Evolutionary conservation across 2,329 filamentous ascomycete genomes (phyloP).

Genomic region (Epichloe aotearoae): DNA sequence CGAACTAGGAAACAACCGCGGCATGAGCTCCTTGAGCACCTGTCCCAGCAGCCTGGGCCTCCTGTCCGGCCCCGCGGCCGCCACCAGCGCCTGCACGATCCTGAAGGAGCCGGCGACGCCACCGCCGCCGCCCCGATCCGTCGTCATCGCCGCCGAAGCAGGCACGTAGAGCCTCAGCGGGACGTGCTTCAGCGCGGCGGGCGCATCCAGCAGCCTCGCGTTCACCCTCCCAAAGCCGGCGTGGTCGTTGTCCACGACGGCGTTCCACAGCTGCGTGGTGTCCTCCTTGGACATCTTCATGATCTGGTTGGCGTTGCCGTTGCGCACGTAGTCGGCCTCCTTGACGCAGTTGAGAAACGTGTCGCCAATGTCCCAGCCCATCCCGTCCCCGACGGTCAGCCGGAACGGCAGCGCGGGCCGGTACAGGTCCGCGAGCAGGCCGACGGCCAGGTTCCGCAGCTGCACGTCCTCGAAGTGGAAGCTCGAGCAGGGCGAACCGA

Average conservation of each 20-base stretch:
- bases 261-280: slow-evolving; percentile 69
- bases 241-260: slow-evolving; percentile 68
- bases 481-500: slow-evolving; percentile 40
- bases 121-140: slow-evolving; percentile 5
- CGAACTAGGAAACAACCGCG: slow-evolving; percentile 74
- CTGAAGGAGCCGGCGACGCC: slow-evolving; percentile 42
- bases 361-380: slow-evolving; percentile 46
- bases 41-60: slow-evolving; percentile 51
- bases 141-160: neutral
- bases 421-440: slow-evolving; percentile 44
- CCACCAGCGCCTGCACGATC: slow-evolving; percentile 63
- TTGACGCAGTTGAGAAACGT: slow-evolving; percentile 53
- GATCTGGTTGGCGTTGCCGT: slow-evolving; percentile 77
- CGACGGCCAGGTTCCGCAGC: slow-evolving; percentile 39
- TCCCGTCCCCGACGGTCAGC: slow-evolving; percentile 39
- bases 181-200: slow-evolving; percentile 65
- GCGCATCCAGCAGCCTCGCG: slow-evolving; percentile 61
- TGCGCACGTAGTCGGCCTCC: slow-evolving; percentile 74
- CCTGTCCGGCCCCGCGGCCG: slow-evolving; percentile 27
- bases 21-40: slow-evolving; percentile 62
- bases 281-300: slow-evolving; percentile 80
- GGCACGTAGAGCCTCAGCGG: slow-evolving; percentile 81
- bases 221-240: slow-evolving; percentile 60
- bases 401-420: slow-evolving; percentile 41
- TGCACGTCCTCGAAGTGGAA: slow-evolving; percentile 44